These are phyloP conservation scores for Pulicaria dysenterica DNA, from an alignment of 129 eudicot genomes.

Conservation along the genomic window DNA sequence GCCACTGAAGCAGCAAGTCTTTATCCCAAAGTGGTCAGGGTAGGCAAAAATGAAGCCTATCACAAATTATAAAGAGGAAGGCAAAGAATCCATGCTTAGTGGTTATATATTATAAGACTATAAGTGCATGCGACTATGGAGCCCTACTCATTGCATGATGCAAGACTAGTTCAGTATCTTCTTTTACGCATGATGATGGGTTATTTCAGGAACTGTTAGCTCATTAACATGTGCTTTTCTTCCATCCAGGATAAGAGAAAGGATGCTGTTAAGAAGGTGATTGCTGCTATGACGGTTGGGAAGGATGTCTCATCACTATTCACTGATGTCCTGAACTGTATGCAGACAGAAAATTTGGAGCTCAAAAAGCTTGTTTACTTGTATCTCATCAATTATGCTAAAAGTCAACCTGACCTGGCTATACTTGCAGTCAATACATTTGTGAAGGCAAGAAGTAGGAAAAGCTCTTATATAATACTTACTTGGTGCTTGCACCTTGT, in stretches of 20 bases:
- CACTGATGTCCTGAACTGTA: conserved; percentile 97
- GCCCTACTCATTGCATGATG: neutral
- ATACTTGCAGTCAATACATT: conserved; percentile 98
- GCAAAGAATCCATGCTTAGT: neutral
- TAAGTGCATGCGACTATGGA: neutral
- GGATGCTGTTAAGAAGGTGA: conserved; percentile 99
- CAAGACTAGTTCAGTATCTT: conserved; percentile 1
- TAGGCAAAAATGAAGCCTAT: neutral
- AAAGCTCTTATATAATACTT: conserved; percentile 7
- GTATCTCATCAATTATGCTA: conserved; percentile 97
- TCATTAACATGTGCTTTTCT: neutral
- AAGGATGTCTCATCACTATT: conserved; percentile 97
- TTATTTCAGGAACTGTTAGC: neutral
- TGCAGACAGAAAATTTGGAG: conserved; percentile 99
- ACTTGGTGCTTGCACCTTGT: conserved; percentile 22
- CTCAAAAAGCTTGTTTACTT: conserved; percentile 95
- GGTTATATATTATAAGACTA: neutral
- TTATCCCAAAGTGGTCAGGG: neutral
- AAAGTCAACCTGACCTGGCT: conserved; percentile 98
- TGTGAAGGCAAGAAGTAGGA: conserved; percentile 73
- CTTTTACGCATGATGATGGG: neutral
- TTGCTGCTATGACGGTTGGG: conserved; percentile 99
- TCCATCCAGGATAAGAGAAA: conserved; percentile 90
- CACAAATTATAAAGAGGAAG: neutral
- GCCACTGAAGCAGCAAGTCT: neutral